Conservation (phyloP, 2,329 filamentous ascomycete species). For the Trichoderma arundinaceum region DNA sequence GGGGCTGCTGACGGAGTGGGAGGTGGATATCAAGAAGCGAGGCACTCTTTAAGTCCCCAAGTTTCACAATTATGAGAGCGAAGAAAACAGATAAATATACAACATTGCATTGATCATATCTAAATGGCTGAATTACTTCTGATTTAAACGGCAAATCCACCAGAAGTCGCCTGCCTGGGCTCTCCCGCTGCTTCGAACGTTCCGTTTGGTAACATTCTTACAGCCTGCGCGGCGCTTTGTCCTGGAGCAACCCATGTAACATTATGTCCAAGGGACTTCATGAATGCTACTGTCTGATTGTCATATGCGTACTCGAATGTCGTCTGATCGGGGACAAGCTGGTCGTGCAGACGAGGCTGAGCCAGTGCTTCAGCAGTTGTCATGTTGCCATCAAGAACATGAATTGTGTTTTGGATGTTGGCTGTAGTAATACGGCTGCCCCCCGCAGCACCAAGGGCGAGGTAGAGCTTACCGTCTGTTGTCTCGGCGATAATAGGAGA, state of each 20-base stretch:
- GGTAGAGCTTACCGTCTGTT: slow-evolving; percentile 69
- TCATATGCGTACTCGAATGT: slow-evolving; percentile 76
- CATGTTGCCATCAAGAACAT: slow-evolving; percentile 72
- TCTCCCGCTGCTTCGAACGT: slow-evolving; percentile 82
- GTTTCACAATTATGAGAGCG: neutral
- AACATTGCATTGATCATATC: neutral
- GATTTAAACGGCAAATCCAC: slow-evolving; percentile 60
- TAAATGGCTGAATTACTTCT: neutral
- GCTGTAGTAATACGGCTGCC: slow-evolving; percentile 85
- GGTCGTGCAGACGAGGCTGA: slow-evolving; percentile 78
- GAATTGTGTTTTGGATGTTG: slow-evolving; percentile 77
- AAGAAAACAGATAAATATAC: neutral
- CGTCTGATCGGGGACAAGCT: slow-evolving; percentile 72
- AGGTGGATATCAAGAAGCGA: slow-evolving; percentile 33
- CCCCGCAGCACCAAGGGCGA: slow-evolving; percentile 78
- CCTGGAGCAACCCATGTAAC: slow-evolving; percentile 72
- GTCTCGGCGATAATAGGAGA: slow-evolving; percentile 77
- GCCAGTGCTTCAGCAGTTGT: slow-evolving; percentile 67
- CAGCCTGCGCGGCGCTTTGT: slow-evolving; percentile 72
- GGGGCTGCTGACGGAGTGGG: slow-evolving; percentile 39
- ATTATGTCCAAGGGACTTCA: slow-evolving; percentile 73
- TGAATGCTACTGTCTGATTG: slow-evolving; percentile 68
- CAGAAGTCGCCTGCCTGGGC: slow-evolving; percentile 77
- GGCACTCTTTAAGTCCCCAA: neutral
- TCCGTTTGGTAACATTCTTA: slow-evolving; percentile 67